Evolutionary conservation across 169 alveolate genomes (phyloP), one percentile per base, ranked within the genome.

Genomic region (Cryptosporidium canis): DNA sequence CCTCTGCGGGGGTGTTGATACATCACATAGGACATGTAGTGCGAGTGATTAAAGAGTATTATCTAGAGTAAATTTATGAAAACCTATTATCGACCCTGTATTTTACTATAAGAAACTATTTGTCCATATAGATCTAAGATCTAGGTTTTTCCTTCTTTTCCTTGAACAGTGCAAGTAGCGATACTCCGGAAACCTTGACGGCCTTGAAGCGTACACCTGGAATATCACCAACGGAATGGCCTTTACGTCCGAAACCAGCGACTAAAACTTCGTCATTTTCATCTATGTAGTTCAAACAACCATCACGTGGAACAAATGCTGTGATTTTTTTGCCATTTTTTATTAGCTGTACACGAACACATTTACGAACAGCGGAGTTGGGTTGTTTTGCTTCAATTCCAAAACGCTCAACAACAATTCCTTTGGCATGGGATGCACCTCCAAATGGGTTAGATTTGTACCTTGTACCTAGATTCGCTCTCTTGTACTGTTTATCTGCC

Each of bases 161-260:
- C 90, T 94, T 95, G 97, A 95, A 98, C 51, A 98, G 96, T 39
- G 99, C 99, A 67, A 95, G 90, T 47, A 98, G 94, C 35, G 99
- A 96, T 44, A 94, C 97, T 47, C 99, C 98, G 24, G 99, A 97
- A 37, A 98, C 99, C 95, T 97, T 97, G 68, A 97, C 99, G 58
- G 98, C 98, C 96, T 98, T 98, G 97, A 98, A 98, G 92, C 99
- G 98, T 91, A 98, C 99, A 83, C 99, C 99, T 66, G 99, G 99
- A 91, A 98, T 93, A 95, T 98, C 99, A 83, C 99, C 99, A 90
- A 98, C 99, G 82, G 99, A 99, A 94, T 98, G 99, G 66, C 99
- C 99, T 83, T 97, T 93, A 90, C 99, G 98, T 83, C 99, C 99
- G 95, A 98, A 98, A 31, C 99, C 99, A 85, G 99, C 97, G 44